Percentiles rank a stretch among this genome's conserved stretches.
These are phyloP conservation scores for Royoungia palumana DNA, from an alignment of 768 basidiomycete species.

Conservation along the genomic window DNA sequence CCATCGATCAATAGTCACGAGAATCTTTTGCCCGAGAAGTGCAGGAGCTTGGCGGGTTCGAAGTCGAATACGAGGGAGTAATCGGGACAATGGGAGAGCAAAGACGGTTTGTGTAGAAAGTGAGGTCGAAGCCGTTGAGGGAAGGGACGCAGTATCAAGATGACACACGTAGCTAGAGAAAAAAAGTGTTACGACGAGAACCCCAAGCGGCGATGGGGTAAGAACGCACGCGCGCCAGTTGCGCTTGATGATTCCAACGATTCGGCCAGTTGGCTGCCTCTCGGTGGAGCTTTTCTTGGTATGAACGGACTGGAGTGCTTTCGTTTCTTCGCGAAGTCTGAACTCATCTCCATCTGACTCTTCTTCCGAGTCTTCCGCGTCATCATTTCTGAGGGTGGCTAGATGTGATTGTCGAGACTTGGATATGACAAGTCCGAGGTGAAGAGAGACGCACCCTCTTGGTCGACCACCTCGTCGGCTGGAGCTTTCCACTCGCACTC, in stretches of 20 bases:
- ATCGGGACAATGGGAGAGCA: slow-evolving; percentile 87
- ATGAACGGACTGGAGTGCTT: slow-evolving; percentile 27
- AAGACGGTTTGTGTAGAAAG: slow-evolving; percentile 88
- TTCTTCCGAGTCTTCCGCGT: slow-evolving; percentile 71
- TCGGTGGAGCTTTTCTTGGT: slow-evolving; percentile 40
- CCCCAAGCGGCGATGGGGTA: not conserved
- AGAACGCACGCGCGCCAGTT: slow-evolving; percentile 87
- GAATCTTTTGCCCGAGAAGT: slow-evolving; percentile 89
- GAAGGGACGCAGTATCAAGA: slow-evolving; percentile 85
- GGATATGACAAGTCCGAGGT: not conserved
- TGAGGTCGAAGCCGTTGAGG: slow-evolving; percentile 72
- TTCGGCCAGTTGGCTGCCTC: slow-evolving; percentile 85
- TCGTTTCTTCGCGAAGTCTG: slow-evolving; percentile 44
- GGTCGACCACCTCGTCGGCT: slow-evolving; percentile 89
- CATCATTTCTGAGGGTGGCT: slow-evolving; percentile 85
- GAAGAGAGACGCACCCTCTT: slow-evolving; percentile 60
- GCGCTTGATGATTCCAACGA: slow-evolving; percentile 90
- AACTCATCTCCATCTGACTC: slow-evolving; percentile 45
- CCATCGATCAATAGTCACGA: slow-evolving; percentile 95
- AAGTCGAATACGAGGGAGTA: slow-evolving; percentile 90
- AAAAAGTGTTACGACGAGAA: not conserved
- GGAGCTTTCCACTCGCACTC: slow-evolving; percentile 91
- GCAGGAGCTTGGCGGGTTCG: slow-evolving; percentile 91
- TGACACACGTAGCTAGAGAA: slow-evolving; percentile 82
- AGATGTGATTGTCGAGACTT: slow-evolving; percentile 1